Conservation (phyloP, 306 rosid species). For the Prosopis cineraria region DNA sequence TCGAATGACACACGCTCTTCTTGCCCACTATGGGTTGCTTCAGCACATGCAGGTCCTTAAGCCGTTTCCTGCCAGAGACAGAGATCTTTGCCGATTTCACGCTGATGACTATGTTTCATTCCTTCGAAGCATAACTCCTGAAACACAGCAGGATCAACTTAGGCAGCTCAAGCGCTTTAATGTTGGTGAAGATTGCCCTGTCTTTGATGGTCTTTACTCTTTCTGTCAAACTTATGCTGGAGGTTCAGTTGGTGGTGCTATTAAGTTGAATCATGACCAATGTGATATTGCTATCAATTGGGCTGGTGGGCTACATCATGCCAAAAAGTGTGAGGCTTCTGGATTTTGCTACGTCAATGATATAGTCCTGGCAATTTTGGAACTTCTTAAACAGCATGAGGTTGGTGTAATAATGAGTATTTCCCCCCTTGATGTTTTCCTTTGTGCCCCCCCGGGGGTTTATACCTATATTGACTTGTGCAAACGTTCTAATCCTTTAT, state of each 20-base stretch:
- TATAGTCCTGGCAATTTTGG: conserved; percentile 80
- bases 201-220: conserved; percentile 82
- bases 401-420: conserved; percentile 40
- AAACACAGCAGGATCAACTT: conserved; percentile 86
- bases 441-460: not conserved
- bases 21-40: conserved; percentile 85
- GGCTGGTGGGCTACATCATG: conserved; percentile 93
- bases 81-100: conserved; percentile 84
- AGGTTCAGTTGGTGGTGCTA: conserved; percentile 94
- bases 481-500: not conserved
- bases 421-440: conserved; percentile 10
- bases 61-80: conserved; percentile 88
- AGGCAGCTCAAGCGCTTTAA: conserved; percentile 89
- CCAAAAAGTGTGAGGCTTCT: conserved; percentile 90
- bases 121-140: conserved; percentile 79
- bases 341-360: conserved; percentile 92
- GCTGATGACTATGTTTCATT: conserved; percentile 87
- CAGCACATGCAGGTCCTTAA: conserved; percentile 87
- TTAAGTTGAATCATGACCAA: conserved; percentile 74
- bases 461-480: not conserved
- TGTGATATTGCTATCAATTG: conserved; percentile 88
- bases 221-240: conserved; percentile 90
- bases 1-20: conserved; percentile 87
- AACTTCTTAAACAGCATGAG: conserved; percentile 85
- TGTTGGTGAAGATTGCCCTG: conserved; percentile 91